Evolutionary conservation across 202 grass and related monocot species (phyloP).

Genomic region (Carex sylvatica): DNA sequence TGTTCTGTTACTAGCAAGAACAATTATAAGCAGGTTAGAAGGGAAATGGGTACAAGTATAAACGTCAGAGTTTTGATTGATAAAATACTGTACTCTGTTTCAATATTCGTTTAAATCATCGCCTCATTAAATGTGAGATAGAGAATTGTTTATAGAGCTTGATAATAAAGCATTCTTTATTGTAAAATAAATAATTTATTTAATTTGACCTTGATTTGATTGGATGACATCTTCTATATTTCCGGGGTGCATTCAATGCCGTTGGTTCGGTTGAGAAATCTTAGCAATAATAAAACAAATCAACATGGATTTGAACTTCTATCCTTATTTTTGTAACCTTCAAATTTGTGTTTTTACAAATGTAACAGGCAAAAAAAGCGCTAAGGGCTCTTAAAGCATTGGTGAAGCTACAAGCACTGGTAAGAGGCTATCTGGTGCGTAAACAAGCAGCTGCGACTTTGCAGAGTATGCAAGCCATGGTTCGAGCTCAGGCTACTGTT

Average conservation of each 20-base stretch:
- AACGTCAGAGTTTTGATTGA: constrained; percentile 23
- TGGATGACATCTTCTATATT: constrained; percentile 5
- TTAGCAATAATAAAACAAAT: neutral
- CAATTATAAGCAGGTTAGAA: neutral
- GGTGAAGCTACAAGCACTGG: constrained; percentile 87
- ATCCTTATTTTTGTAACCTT: neutral
- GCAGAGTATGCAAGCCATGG: constrained; percentile 90
- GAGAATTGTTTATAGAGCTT: neutral
- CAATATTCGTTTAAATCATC: constrained; percentile 17
- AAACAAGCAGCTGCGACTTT: constrained; percentile 66
- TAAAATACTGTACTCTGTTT: constrained; percentile 24
- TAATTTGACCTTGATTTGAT: constrained; percentile 25
- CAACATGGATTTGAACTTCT: constrained; percentile 2
- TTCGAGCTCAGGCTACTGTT: constrained; percentile 69
- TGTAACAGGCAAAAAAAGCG: constrained; percentile 58
- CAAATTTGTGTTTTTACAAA: neutral
- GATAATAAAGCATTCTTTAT: neutral
- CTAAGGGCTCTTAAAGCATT: constrained; percentile 83
- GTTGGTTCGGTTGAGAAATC: constrained; percentile 15
- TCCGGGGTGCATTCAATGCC: constrained; percentile 24
- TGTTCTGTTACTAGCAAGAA: neutral
- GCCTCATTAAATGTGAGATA: constrained; percentile 1
- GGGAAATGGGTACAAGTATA: neutral
- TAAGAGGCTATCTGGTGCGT: constrained; percentile 85
- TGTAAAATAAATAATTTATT: neutral